phyloP scores from a whole-genome alignment of 495 filamentous ascomycete genomes.

The Stereocaulon alpinum region DNA sequence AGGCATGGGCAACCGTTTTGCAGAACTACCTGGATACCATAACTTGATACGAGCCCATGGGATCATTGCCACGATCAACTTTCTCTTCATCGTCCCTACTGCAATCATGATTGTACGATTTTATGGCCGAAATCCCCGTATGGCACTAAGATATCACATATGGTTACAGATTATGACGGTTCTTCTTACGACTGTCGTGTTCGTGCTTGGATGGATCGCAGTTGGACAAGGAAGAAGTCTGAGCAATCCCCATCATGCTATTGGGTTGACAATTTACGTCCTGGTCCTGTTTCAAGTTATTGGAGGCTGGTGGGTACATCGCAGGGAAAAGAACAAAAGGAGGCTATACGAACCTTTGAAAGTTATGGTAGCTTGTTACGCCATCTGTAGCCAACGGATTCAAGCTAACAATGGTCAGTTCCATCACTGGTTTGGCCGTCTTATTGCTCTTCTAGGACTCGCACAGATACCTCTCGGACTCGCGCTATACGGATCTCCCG shows the following conservation, averaged over 20 bases:
- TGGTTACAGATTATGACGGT: constrained; percentile 80
- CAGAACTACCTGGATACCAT: constrained; percentile 64
- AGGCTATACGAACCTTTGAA: constrained; percentile 51
- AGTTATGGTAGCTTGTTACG: constrained; percentile 47
- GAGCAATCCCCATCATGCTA: constrained; percentile 91
- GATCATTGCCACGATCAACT: constrained; percentile 75
- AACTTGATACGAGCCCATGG: constrained; percentile 72
- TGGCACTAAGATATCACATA: constrained; percentile 67
- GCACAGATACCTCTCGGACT: constrained; percentile 83
- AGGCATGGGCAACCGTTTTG: constrained; percentile 92
- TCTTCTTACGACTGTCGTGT: constrained; percentile 56
- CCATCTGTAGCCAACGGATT: neutral
- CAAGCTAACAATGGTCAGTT: constrained; percentile 34
- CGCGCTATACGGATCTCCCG: constrained; percentile 85
- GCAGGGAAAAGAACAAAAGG: constrained; percentile 49
- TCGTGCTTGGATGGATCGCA: constrained; percentile 69
- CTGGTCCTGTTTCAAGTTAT: constrained; percentile 71
- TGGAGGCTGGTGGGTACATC: constrained; percentile 62
- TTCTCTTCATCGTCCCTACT: constrained; percentile 70
- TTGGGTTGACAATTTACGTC: constrained; percentile 82
- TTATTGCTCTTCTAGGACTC: constrained; percentile 66
- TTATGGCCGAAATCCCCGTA: constrained; percentile 50
- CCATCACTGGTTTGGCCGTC: constrained; percentile 80
- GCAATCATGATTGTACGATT: constrained; percentile 74
- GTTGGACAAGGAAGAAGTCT: constrained; percentile 66